Conservation (phyloP, 495 filamentous ascomycete species). For the Tuber brumale region DNA sequence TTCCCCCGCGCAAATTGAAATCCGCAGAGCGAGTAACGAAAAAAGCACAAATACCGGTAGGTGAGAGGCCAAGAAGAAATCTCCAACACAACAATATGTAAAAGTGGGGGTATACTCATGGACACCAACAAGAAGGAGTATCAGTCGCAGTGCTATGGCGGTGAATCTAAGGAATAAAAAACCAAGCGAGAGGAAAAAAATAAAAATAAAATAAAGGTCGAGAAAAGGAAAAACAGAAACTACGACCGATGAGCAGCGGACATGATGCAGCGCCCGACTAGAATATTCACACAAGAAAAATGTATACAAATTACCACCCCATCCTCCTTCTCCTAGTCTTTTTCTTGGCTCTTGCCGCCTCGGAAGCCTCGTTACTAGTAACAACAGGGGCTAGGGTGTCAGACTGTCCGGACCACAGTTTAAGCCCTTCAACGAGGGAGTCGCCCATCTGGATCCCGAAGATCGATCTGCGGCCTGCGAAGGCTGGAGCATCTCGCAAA, state of each 20-base stretch:
- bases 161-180: not conserved
- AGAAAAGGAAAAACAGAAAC: not conserved
- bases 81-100: not conserved
- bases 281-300: slow-evolving; percentile 1
- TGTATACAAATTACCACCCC: not conserved
- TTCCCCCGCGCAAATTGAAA: not conserved
- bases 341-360: not conserved
- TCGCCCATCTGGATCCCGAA: not conserved
- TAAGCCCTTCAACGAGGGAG: slow-evolving; percentile 1
- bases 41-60: too few relatives aligned
- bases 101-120: not conserved
- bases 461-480: not conserved
- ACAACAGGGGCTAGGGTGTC: not conserved
- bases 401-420: not conserved
- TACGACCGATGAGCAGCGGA: not conserved
- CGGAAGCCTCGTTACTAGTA: not conserved
- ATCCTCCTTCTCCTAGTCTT: not conserved
- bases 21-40: not conserved
- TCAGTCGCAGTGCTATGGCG: not conserved
- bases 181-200: not conserved
- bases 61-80: not conserved
- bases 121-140: not conserved
- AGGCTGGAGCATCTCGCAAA: not conserved
- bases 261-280: not conserved
- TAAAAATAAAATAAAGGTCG: not conserved